These are phyloP conservation scores for Boletus insuetus DNA, from an alignment of 768 basidiomycete genomes.

Conservation along the genomic window DNA sequence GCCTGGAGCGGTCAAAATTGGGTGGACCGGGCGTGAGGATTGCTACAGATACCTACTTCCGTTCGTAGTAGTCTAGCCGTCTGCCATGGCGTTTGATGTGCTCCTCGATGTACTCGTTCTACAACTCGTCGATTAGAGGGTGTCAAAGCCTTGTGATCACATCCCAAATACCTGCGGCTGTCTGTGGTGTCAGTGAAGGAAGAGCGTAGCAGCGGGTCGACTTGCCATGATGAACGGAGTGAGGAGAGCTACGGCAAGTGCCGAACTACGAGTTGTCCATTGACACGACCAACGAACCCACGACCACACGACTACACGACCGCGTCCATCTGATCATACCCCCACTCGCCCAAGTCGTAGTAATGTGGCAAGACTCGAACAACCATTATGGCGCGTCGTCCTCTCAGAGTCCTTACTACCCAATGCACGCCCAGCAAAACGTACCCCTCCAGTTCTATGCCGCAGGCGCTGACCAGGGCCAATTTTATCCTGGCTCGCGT, in stretches of 20 bases:
- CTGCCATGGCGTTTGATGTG: constrained; percentile 96
- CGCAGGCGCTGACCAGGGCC: constrained; percentile 52
- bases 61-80: constrained; percentile 93
- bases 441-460: constrained; percentile 77
- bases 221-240: constrained; percentile 25
- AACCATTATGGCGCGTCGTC: constrained; percentile 58
- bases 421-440: constrained; percentile 44
- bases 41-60: constrained; percentile 58
- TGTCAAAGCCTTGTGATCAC: neutral
- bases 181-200: constrained; percentile 14
- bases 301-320: constrained; percentile 6
- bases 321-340: neutral
- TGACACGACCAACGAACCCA: constrained; percentile 10
- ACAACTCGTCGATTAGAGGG: constrained; percentile 11
- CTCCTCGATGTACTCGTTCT: constrained; percentile 99
- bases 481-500: constrained; percentile 68
- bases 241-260: constrained; percentile 23
- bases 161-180: constrained; percentile 62
- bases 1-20: constrained; percentile 41
- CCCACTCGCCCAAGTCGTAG: too few relatives aligned
- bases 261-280: constrained; percentile 14
- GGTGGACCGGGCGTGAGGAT: neutral
- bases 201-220: neutral
- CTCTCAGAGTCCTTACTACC: constrained; percentile 58
- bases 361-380: constrained; percentile 76